A percentile compares a stretch with the other conserved stretches of the same genome.
phyloP scores from a whole-genome alignment of 2,329 filamentous ascomycete genomes.

The Trichophyton mentagrophytes region DNA sequence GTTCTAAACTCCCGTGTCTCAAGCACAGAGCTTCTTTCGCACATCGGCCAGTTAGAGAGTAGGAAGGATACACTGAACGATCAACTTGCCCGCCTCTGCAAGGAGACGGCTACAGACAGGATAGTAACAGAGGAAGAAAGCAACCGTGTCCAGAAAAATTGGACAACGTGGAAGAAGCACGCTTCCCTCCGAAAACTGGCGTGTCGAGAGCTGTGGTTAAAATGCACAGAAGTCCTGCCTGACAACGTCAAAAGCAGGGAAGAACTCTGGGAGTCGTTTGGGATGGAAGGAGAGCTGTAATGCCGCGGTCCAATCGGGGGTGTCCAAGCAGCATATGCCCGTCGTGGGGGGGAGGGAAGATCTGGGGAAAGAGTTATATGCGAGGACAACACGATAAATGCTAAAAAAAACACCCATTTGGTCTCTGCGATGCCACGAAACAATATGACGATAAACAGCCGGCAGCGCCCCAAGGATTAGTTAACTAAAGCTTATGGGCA shows the following conservation, averaged over 20 bases:
- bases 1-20: conserved; percentile 38
- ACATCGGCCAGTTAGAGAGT: conserved; percentile 32
- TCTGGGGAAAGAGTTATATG: background rate
- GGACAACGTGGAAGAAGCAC: conserved; percentile 33
- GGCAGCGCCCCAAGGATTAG: background rate
- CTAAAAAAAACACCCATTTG: background rate
- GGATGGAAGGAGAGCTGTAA: conserved; percentile 25
- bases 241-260: conserved; percentile 34
- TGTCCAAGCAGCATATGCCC: background rate
- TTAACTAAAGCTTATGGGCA: background rate
- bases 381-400: background rate
- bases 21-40: conserved; percentile 37
- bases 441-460: background rate
- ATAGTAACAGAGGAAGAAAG: conserved; percentile 37
- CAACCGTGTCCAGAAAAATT: conserved; percentile 34
- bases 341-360: background rate
- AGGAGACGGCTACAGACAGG: conserved; percentile 26
- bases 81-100: conserved; percentile 30
- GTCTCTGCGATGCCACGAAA: background rate
- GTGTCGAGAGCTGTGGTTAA: conserved; percentile 39
- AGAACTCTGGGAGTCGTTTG: conserved; percentile 39
- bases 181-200: conserved; percentile 36
- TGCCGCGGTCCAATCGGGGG: conserved; percentile 7
- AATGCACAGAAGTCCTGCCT: conserved; percentile 36
- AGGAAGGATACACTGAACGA: conserved; percentile 32